Base-by-base conservation (phyloP, 139 green algal species). In the Micractinium conductrix region DNA sequence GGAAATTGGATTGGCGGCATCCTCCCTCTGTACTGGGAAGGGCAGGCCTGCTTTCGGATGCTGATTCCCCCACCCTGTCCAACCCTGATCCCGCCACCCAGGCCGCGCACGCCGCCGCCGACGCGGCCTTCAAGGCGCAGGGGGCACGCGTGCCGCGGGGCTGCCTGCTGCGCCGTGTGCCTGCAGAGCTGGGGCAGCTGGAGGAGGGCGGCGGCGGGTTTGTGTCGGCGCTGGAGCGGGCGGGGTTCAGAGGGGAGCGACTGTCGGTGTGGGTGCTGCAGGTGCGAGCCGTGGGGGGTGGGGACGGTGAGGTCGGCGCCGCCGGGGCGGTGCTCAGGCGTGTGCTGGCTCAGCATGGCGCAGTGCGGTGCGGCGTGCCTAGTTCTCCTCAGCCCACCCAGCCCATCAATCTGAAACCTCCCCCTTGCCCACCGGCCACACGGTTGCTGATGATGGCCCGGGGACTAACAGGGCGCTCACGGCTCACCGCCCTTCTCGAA, bases 201-300 rank as follows among this genome's bases (percentile, higher is more conserved):
- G 28, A 45, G 55, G 62, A 83, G 35, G 65, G 19, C 87, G 65
- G 33, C 71, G 55, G 38, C 45, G 50, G 81, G 65, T 81, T 84
- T 81, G n/a, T 74, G 16, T 50, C 35, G 7, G 80, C 81, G 22
- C 74, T 95, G 81, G 76, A 81, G 55, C 35, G 60, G 4, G 86
- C 84, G 22, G 93, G 93, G 6, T 93, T 91, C 58, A 74, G 91
- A 0, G 85, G 84, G 8, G 92, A 96, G 78, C 86, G 91, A 2
- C 81, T 96, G 19, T 94, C 90, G 40, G 89, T 94, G 7, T 96
- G 92, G 93, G 88, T 33, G 1, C 45, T 92, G 60, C 87, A 92
- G 80, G 71, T 86, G 42, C 28, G 74, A 4, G 16, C 2, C 2
- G 8, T 62, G 53, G 6, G 26, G 53, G 8, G 2, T 14, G 10